These are phyloP conservation scores for Fusarium denticulatum DNA, from an alignment of 2,329 filamentous ascomycete genomes.

Conservation along the genomic window DNA sequence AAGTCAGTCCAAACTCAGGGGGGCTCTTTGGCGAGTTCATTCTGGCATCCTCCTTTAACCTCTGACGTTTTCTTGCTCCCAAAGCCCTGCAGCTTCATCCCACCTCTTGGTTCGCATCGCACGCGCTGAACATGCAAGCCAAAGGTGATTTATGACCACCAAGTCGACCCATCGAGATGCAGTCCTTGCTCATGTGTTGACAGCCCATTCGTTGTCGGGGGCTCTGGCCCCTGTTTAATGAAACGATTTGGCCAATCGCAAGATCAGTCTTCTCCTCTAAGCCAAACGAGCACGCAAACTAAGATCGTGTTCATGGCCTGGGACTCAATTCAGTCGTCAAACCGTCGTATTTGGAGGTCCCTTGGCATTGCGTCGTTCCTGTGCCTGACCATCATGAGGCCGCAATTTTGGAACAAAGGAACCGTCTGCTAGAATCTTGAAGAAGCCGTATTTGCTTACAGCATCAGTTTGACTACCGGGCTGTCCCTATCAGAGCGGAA, in stretches of 20 bases:
- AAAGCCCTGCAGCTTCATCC: slow-evolving; percentile 20
- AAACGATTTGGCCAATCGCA: slow-evolving; percentile 28
- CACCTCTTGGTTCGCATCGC: slow-evolving; percentile 14
- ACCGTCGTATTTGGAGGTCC: not conserved
- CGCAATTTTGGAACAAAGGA: not conserved
- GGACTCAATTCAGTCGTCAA: slow-evolving; percentile 1
- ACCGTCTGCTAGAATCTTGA: not conserved
- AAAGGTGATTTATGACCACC: slow-evolving; percentile 20
- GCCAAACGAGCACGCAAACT: slow-evolving; percentile 2
- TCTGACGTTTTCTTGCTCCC: not conserved
- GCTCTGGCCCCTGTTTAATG: slow-evolving; percentile 19
- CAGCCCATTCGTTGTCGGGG: slow-evolving; percentile 32
- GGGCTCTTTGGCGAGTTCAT: not conserved
- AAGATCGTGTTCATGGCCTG: not conserved
- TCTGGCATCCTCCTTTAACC: not conserved
- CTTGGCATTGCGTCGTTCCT: slow-evolving; percentile 6
- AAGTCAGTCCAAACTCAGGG: not conserved
- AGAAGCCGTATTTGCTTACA: not conserved
- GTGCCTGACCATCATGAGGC: slow-evolving; percentile 23
- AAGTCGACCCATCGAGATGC: slow-evolving; percentile 35
- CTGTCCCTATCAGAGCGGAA: not conserved
- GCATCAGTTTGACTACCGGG: not conserved
- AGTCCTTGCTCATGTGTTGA: slow-evolving; percentile 37
- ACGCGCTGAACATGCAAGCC: slow-evolving; percentile 28
- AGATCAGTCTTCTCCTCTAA: slow-evolving; percentile 1